Conservation (phyloP, 805 yeast species). For the Starmerella ratchasimensis region DNA sequence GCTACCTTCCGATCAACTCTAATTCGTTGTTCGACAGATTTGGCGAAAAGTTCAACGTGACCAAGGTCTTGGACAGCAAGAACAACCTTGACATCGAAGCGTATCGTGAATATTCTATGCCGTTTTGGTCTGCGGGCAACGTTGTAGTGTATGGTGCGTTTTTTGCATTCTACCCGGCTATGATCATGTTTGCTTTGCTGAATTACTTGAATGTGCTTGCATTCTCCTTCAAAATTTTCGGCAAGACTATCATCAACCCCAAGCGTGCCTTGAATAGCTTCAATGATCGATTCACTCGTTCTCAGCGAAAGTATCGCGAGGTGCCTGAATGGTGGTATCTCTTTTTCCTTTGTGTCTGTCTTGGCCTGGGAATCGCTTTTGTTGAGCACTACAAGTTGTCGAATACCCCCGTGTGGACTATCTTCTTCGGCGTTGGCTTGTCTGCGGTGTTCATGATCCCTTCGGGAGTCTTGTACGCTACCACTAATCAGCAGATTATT, state of each 20-base stretch:
- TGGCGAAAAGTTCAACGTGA: conserved; percentile 31
- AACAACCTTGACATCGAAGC: conserved; percentile 34
- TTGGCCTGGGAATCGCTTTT: conserved; percentile 34
- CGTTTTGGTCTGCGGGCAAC: conserved; percentile 52
- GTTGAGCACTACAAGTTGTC: conserved; percentile 27
- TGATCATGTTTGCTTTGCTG: conserved; percentile 31
- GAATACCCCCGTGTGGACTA: conserved; percentile 48
- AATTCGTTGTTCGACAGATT: conserved; percentile 38
- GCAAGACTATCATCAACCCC: conserved; percentile 20
- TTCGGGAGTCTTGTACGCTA: conserved; percentile 35
- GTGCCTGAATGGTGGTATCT: conserved; percentile 49
- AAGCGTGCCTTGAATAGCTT: conserved; percentile 24
- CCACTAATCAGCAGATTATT: conserved; percentile 37
- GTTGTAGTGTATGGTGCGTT: conserved; percentile 44
- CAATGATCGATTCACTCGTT: conserved; percentile 43
- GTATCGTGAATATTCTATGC: conserved; percentile 51
- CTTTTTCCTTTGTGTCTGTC: conserved; percentile 31
- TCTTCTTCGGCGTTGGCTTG: conserved; percentile 40
- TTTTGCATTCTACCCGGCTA: conserved; percentile 44
- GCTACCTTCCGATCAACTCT: conserved; percentile 33
- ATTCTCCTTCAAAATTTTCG: conserved; percentile 6
- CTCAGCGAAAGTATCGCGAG: conserved; percentile 45
- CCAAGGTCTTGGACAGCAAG: conserved; percentile 32
- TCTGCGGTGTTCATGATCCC: conserved; percentile 41
- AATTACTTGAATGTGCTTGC: conserved; percentile 14